These are phyloP conservation scores for Vigna nakashimae DNA, from an alignment of 306 rosid species.

Conservation along the genomic window DNA sequence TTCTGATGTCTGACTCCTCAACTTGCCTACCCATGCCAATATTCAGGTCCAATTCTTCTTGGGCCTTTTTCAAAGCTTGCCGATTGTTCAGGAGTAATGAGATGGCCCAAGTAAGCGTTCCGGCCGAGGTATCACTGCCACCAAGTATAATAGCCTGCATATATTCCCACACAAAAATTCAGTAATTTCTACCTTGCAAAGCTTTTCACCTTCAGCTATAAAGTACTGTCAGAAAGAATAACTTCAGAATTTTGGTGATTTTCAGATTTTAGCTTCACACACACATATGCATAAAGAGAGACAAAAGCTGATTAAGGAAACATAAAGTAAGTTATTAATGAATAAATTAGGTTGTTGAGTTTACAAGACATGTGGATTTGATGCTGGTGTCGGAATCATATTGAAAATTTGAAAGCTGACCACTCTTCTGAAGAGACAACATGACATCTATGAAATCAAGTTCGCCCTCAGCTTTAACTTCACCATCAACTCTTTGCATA, in stretches of 20 bases:
- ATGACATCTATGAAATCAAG: conserved; percentile 70
- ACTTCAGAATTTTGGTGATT: background rate
- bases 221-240: background rate
- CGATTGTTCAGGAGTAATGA: conserved; percentile 61
- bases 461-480: conserved; percentile 42
- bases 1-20: conserved; percentile 57
- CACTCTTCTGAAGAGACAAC: conserved; percentile 55
- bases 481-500: conserved; percentile 27
- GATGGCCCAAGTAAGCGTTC: conserved; percentile 63
- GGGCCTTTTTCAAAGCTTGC: conserved; percentile 50
- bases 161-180: background rate
- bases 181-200: background rate
- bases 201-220: background rate
- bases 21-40: conserved; percentile 56
- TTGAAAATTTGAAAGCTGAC: conserved; percentile 49
- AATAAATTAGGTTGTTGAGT: background rate
- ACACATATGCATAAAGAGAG: too few species aligned
- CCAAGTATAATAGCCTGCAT: conserved; percentile 60
- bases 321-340: background rate
- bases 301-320: background rate
- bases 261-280: too few species aligned
- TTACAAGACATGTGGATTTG: conserved; percentile 72
- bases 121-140: conserved; percentile 58
- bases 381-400: conserved; percentile 52
- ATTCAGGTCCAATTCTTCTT: conserved; percentile 57